Conservation (phyloP, 2,329 filamentous ascomycete genomes). For the Aureobasidium sp. region DNA sequence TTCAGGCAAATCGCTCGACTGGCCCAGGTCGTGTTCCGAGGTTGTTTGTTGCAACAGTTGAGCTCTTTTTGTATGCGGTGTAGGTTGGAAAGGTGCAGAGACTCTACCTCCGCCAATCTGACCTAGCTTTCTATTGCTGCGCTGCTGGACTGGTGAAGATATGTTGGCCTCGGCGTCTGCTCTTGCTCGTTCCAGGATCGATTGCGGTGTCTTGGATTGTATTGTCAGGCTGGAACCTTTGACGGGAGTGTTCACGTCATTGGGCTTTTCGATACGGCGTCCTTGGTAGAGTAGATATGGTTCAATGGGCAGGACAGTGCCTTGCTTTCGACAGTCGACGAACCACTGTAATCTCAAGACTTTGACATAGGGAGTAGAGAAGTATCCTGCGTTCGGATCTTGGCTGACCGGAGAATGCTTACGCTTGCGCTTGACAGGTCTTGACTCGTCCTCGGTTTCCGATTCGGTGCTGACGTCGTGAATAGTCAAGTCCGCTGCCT, state of each 20-base stretch:
- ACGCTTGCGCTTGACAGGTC: neutral
- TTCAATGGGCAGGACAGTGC: constrained; percentile 35
- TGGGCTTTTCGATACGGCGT: constrained; percentile 32
- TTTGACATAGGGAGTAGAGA: constrained; percentile 30
- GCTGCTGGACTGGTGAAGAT: neutral
- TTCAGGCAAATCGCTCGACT: constrained; percentile 45
- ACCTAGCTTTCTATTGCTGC: neutral
- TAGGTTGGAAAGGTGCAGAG: constrained; percentile 17
- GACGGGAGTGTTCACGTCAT: constrained; percentile 13
- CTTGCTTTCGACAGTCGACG: constrained; percentile 36
- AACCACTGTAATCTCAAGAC: constrained; percentile 49
- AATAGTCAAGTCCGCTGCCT: constrained; percentile 13
- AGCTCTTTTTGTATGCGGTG: constrained; percentile 19
- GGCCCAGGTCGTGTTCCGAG: constrained; percentile 60
- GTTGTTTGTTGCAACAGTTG: constrained; percentile 61
- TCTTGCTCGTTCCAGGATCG: constrained; percentile 45
- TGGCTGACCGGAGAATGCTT: neutral
- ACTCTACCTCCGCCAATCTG: constrained; percentile 23
- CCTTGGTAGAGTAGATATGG: constrained; percentile 46
- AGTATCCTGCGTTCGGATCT: neutral
- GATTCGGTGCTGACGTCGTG: constrained; percentile 28
- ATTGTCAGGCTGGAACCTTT: neutral
- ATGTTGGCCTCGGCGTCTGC: constrained; percentile 22
- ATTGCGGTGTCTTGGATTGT: constrained; percentile 7
- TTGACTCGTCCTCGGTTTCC: constrained; percentile 21